These are phyloP conservation scores for Fusarium abutilonis DNA, from an alignment of 2,329 filamentous ascomycete species.

Conservation along the genomic window DNA sequence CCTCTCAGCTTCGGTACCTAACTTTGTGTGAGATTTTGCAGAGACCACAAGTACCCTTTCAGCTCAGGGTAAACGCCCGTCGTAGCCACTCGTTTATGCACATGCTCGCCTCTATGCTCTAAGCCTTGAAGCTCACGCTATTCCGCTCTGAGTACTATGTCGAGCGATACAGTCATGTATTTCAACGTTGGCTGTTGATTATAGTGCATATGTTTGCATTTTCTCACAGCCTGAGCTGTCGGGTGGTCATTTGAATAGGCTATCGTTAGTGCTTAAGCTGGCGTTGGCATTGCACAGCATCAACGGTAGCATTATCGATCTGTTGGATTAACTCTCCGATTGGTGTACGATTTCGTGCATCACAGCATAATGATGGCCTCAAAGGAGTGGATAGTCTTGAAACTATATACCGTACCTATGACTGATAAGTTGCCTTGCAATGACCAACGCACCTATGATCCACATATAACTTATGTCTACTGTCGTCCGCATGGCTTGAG, in stretches of 20 bases:
- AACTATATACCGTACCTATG: slow-evolving; percentile 5
- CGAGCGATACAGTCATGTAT: slow-evolving; percentile 21
- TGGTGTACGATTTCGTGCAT: slow-evolving; percentile 35
- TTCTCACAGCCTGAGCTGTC: slow-evolving; percentile 6
- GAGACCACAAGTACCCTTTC: slow-evolving; percentile 6
- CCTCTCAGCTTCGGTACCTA: too few species aligned
- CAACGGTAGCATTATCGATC: slow-evolving; percentile 29
- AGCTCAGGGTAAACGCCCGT: slow-evolving; percentile 26
- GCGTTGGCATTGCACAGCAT: slow-evolving; percentile 27
- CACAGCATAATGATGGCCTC: slow-evolving; percentile 35
- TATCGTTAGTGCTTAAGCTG: slow-evolving; percentile 22
- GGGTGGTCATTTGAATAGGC: slow-evolving; percentile 7
- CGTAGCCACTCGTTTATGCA: slow-evolving; percentile 39
- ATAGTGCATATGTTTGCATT: slow-evolving; percentile 3
- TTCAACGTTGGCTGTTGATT: neutral
- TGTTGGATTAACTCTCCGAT: slow-evolving; percentile 19
- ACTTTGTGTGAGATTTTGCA: neutral
- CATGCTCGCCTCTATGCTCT: slow-evolving; percentile 38
- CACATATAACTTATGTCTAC: slow-evolving; percentile 1
- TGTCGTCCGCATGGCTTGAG: neutral
- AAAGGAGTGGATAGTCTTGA: slow-evolving; percentile 5
- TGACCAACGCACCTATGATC: neutral
- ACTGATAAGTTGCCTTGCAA: slow-evolving; percentile 11
- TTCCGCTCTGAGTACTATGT: slow-evolving; percentile 30
- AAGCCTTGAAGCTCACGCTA: slow-evolving; percentile 10